These are phyloP conservation scores for Pinus tabuliformis DNA, from an alignment of 75 land plant genomes.

Conservation along the genomic window DNA sequence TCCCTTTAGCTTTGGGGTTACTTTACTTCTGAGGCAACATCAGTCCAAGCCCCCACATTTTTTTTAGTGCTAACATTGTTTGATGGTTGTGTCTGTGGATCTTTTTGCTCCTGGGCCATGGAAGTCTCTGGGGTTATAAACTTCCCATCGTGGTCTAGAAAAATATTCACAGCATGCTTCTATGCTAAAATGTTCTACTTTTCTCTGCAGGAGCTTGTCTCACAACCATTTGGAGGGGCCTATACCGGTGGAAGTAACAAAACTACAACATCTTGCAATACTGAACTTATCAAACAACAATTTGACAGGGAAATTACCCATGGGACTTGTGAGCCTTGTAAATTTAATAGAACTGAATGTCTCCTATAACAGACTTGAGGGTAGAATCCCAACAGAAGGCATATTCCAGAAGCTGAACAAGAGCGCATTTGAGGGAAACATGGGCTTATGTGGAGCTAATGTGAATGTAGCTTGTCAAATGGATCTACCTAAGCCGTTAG, in stretches of 20 bases:
- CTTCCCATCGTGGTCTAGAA: not conserved
- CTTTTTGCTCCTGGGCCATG: too few relatives aligned
- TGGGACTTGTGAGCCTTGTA: conserved; percentile 48
- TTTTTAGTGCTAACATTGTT: too few relatives aligned
- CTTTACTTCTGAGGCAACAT: not conserved
- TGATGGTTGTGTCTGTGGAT: too few relatives aligned
- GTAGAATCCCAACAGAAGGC: conserved; percentile 65
- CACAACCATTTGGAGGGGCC: conserved; percentile 56
- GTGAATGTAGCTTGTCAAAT: conserved; percentile 65
- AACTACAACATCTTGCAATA: conserved; percentile 57
- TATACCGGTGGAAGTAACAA: conserved; percentile 63
- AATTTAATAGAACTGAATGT: conserved; percentile 65
- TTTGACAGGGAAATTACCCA: conserved; percentile 79
- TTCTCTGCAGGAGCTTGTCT: conserved; percentile 73
- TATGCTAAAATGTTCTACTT: not conserved
- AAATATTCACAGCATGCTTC: not conserved
- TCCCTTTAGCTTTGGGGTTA: not conserved
- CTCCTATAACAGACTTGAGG: conserved; percentile 70
- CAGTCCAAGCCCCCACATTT: too few relatives aligned
- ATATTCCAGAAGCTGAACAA: conserved; percentile 59
- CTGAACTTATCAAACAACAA: conserved; percentile 76
- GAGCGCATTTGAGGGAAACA: conserved; percentile 65
- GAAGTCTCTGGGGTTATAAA: not conserved
- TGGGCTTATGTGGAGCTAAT: conserved; percentile 63
- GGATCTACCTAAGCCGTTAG: conserved; percentile 78